These are phyloP conservation scores for Phylloporus sp. DNA, from an alignment of 768 basidiomycete genomes.

Conservation along the genomic window DNA sequence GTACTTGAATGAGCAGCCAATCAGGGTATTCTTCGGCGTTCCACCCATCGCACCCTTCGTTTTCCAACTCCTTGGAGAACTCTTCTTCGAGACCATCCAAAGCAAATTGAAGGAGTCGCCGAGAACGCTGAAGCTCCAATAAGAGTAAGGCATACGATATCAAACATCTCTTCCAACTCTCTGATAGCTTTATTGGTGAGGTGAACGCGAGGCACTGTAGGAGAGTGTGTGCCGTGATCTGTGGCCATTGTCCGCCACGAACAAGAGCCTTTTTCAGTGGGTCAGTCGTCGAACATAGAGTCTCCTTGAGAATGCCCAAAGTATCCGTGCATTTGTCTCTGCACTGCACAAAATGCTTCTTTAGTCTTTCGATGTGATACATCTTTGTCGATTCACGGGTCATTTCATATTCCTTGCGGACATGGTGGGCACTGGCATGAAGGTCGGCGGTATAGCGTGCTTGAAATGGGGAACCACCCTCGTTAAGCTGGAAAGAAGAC, in stretches of 20 bases:
- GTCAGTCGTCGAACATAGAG: not conserved
- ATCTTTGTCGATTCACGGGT: too few species aligned
- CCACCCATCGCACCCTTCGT: constrained; percentile 16
- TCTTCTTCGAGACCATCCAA: constrained; percentile 23
- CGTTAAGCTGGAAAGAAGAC: too few species aligned
- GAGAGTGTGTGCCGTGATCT: constrained; percentile 27
- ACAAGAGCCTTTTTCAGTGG: constrained; percentile 7
- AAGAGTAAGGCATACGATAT: constrained; percentile 23
- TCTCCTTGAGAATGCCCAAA: not conserved
- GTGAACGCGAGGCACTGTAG: constrained; percentile 26
- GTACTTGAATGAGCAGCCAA: constrained; percentile 44
- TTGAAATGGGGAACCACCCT: too few species aligned
- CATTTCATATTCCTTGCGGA: too few species aligned
- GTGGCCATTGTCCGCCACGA: constrained; percentile 31
- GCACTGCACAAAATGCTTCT: not conserved
- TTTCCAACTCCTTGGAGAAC: constrained; percentile 23
- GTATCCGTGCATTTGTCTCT: not conserved
- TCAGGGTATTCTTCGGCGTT: constrained; percentile 26
- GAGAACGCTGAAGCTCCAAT: constrained; percentile 34
- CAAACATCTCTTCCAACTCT: constrained; percentile 29
- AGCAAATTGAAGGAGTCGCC: constrained; percentile 28
- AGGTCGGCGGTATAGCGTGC: too few species aligned
- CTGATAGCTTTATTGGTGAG: constrained; percentile 5
- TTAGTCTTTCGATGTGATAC: not conserved
- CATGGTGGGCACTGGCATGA: too few species aligned